Conservation (phyloP, 768 basidiomycete species). For the Agrocybe chaxingu region DNA sequence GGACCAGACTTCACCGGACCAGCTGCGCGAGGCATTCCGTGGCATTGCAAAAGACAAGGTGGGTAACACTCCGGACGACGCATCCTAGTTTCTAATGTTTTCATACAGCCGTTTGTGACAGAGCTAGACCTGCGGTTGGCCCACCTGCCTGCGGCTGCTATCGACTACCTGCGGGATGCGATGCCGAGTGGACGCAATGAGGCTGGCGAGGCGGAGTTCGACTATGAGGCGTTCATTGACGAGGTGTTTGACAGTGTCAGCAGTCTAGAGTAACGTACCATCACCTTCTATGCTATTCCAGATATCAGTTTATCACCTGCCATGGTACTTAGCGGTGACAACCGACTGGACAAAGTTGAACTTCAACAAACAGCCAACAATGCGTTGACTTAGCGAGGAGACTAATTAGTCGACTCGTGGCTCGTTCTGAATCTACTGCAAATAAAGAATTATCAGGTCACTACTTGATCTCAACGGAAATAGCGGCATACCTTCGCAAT, state of each 20-base stretch:
- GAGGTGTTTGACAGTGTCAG: slow-evolving; percentile 53
- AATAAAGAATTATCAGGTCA: too few relatives aligned
- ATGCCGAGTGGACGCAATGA: slow-evolving; percentile 63
- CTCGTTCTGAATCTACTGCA: too few relatives aligned
- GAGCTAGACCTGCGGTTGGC: slow-evolving; percentile 89
- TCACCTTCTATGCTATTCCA: too few relatives aligned
- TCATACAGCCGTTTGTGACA: slow-evolving; percentile 79
- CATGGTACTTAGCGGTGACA: too few relatives aligned
- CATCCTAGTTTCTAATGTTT: slow-evolving; percentile 12
- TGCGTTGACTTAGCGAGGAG: too few relatives aligned
- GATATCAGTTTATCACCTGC: too few relatives aligned
- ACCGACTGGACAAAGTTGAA: too few relatives aligned
- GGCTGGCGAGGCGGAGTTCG: slow-evolving; percentile 65
- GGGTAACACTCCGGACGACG: slow-evolving; percentile 13
- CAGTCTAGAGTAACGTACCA: too few relatives aligned
- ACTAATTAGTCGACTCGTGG: too few relatives aligned
- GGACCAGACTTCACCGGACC: slow-evolving; percentile 91
- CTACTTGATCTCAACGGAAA: too few relatives aligned
- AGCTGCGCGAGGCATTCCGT: slow-evolving; percentile 90
- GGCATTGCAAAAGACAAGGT: slow-evolving; percentile 91
- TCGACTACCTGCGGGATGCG: slow-evolving; percentile 79
- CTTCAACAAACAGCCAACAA: too few relatives aligned
- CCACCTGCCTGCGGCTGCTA: slow-evolving; percentile 67
- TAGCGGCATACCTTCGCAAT: too few relatives aligned
- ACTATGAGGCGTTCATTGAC: slow-evolving; percentile 82